Percentiles rank a stretch among this genome's conserved stretches.
Evolutionary conservation across 805 yeast species (phyloP).

Genomic region (Myxozyma vanderwaltii): DNA sequence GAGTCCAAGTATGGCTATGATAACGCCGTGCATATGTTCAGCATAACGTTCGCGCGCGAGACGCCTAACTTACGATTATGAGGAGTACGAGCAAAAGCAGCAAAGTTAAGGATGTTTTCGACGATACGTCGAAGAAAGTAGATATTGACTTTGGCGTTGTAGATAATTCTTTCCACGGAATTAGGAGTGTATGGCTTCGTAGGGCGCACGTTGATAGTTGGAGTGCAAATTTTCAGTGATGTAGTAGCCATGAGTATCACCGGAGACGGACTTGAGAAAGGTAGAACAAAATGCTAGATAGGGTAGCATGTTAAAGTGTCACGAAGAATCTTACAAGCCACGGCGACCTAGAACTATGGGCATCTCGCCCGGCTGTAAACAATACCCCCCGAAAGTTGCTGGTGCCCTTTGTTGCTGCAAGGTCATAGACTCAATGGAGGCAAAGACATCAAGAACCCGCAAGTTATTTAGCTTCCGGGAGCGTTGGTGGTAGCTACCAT

Average conservation of each 20-base stretch:
- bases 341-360: conserved; percentile 79
- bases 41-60: conserved; percentile 54
- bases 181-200: conserved; percentile 49
- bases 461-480: too few relatives aligned
- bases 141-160: conserved; percentile 63
- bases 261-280: conserved; percentile 57
- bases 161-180: conserved; percentile 65
- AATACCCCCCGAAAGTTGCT: conserved; percentile 55
- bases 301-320: conserved; percentile 44
- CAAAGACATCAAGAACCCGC: conserved; percentile 36
- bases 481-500: too few relatives aligned
- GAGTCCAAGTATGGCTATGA: conserved; percentile 51
- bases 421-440: conserved; percentile 40
- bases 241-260: conserved; percentile 59
- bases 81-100: conserved; percentile 60
- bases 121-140: conserved; percentile 67
- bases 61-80: conserved; percentile 56
- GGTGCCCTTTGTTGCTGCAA: conserved; percentile 27
- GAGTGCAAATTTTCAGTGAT: conserved; percentile 50
- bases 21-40: conserved; percentile 52
- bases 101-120: conserved; percentile 58
- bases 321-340: conserved; percentile 51
- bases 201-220: conserved; percentile 46
- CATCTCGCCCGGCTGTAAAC: conserved; percentile 66
- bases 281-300: conserved; percentile 54